Conservation (phyloP, 1,284 basidiomycete genomes). For the Tylopilus sp. region DNA sequence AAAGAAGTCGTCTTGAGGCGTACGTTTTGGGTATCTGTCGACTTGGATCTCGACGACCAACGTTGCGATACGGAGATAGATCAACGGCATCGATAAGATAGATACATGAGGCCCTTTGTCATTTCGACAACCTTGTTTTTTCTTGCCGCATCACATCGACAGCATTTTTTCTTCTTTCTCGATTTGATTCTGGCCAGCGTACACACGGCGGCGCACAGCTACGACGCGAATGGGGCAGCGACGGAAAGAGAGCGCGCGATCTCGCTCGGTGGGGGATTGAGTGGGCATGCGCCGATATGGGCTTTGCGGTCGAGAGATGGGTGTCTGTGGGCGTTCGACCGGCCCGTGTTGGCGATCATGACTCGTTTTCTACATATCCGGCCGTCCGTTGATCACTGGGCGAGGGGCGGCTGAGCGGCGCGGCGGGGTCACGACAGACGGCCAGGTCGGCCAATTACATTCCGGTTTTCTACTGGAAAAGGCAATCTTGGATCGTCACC, state of each 20-base stretch:
- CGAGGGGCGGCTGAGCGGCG: slow-evolving; percentile 21
- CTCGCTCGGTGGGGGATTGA: too few species aligned
- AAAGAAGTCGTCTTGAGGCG: background rate
- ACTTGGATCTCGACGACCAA: slow-evolving; percentile 22
- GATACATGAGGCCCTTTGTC: slow-evolving; percentile 11
- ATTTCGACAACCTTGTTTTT: slow-evolving; percentile 1
- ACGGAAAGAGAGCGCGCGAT: too few species aligned
- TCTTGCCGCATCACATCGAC: background rate
- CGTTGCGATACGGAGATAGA: slow-evolving; percentile 17
- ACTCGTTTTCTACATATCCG: slow-evolving; percentile 3
- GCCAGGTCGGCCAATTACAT: too few species aligned
- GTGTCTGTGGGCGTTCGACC: slow-evolving; percentile 15
- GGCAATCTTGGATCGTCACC: slow-evolving; percentile 35
- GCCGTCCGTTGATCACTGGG: slow-evolving; percentile 22
- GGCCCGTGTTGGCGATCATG: slow-evolving; percentile 28
- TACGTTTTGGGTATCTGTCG: slow-evolving; percentile 15
- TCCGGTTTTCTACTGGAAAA: slow-evolving; percentile 24
- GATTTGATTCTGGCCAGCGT: background rate
- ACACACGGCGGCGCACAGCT: background rate
- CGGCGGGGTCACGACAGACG: background rate
- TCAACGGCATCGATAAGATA: slow-evolving; percentile 33
- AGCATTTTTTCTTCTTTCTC: background rate
- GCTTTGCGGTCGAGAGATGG: background rate
- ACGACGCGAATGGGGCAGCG: slow-evolving; percentile 16
- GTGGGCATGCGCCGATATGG: background rate